phyloP scores from a whole-genome alignment of 768 basidiomycete genomes.

The Lenzites betulinus region DNA sequence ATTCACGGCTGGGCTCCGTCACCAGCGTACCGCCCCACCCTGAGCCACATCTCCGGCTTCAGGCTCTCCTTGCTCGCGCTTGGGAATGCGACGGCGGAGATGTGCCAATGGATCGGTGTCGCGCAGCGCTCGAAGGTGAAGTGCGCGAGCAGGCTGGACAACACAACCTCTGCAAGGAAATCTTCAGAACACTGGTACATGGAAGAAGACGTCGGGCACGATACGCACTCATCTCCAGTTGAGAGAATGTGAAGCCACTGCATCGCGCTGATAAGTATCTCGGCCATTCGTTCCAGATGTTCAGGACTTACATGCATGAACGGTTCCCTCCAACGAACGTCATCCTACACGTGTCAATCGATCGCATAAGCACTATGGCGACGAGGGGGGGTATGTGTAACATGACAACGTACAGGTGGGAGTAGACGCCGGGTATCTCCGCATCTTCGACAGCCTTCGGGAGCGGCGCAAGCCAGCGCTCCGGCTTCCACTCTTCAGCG shows the following conservation, averaged over 20 bases:
- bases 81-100: conserved; percentile 19
- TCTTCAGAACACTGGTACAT: neutral
- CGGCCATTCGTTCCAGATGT: too few species aligned
- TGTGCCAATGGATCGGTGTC: conserved; percentile 22
- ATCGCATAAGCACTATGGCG: neutral
- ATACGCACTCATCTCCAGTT: conserved; percentile 22
- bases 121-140: conserved; percentile 21
- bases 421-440: conserved; percentile 19
- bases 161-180: conserved; percentile 13
- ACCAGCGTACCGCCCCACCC: conserved; percentile 8
- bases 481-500: conserved; percentile 28
- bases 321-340: conserved; percentile 17
- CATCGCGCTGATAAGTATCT: neutral
- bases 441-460: conserved; percentile 17
- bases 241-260: conserved; percentile 19
- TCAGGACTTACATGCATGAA: conserved; percentile 10
- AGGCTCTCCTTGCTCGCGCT: conserved; percentile 18
- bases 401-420: conserved; percentile 11
- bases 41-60: conserved; percentile 22
- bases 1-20: neutral
- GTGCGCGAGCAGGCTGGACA: conserved; percentile 17
- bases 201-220: neutral
- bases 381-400: neutral
- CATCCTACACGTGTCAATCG: conserved; percentile 1
- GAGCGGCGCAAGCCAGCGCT: conserved; percentile 24